Evolutionary conservation across 768 basidiomycete species (phyloP).

Genomic region (Leccinum rimulosum): DNA sequence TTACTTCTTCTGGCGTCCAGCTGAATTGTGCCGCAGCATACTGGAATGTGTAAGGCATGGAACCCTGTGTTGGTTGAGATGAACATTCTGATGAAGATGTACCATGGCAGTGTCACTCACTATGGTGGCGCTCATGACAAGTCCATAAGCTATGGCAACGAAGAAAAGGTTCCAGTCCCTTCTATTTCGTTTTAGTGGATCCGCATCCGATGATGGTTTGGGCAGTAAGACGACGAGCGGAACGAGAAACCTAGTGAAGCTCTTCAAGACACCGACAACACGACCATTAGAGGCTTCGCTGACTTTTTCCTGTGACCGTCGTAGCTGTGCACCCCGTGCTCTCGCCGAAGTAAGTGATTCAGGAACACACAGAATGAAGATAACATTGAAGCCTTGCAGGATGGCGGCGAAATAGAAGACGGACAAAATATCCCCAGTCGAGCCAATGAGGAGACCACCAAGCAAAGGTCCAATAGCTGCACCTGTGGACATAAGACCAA

Average conservation of each 20-base stretch:
- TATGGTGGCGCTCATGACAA: slow-evolving; percentile 37
- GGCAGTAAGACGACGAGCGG: slow-evolving; percentile 72
- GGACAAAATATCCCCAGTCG: slow-evolving; percentile 52
- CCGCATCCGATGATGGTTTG: slow-evolving; percentile 24
- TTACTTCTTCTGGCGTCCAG: slow-evolving; percentile 65
- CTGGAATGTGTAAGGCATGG: slow-evolving; percentile 57
- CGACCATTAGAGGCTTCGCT: not conserved
- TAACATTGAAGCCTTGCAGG: slow-evolving; percentile 48
- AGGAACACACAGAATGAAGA: slow-evolving; percentile 60
- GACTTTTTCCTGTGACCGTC: slow-evolving; percentile 12
- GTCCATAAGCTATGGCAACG: slow-evolving; percentile 51
- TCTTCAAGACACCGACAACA: slow-evolving; percentile 30
- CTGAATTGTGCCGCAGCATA: slow-evolving; percentile 60
- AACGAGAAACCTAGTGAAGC: slow-evolving; percentile 59
- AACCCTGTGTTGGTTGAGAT: slow-evolving; percentile 43
- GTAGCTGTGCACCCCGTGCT: slow-evolving; percentile 32
- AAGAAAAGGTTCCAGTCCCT: slow-evolving; percentile 68
- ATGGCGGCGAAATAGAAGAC: slow-evolving; percentile 68
- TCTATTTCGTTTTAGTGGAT: slow-evolving; percentile 39
- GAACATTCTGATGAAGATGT: not conserved
- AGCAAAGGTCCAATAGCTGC: slow-evolving; percentile 74
- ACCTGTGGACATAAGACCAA: slow-evolving; percentile 73
- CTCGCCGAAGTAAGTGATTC: slow-evolving; percentile 66
- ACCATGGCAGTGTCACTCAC: slow-evolving; percentile 38
- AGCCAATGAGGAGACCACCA: slow-evolving; percentile 61